Evolutionary conservation across 2,329 filamentous ascomycete genomes (phyloP), one percentile per base, ranked within the genome.

Genomic region (Penicillium sp.): DNA sequence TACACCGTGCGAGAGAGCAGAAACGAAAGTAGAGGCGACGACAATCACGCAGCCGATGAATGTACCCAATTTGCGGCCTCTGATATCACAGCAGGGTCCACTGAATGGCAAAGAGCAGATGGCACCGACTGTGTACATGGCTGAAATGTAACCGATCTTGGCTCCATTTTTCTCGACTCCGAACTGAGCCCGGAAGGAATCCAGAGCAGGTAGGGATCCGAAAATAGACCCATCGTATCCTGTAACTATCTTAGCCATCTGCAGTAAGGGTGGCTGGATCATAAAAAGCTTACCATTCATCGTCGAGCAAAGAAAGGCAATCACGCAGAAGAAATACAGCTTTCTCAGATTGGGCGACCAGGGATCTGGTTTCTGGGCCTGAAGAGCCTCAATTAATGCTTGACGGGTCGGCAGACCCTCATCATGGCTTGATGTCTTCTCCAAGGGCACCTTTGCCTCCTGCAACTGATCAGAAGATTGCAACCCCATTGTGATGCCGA

Each of bases 151-250:
- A 4, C 51, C 46, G 6, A 46, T 53, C 24, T 53, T 50, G 1
- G 46, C 24, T 4, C 51, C 51, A 7, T 31, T 46, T 13, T 46
- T 50, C 38, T 53, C 43, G 16, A 50, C 38, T n/a, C 43, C 46
- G 18, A 53, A 53, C 11, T 53, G 46, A 6, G 40, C 27, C 8
- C 46, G 16, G 38, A 50, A 53, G 13, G 51, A 39, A 5, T 49
- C 38, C 4, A 53, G 24, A 6, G 46, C 51, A 6, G 46, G 43
- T 27, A 53, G 43, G 9, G 46, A 50, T 18, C 51, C 51, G 16
- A 53, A 47, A 11, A 53, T 50, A 31, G 46, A 46, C 7, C 51
- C 51, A 22, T 53, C 51, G 35, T 53, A 53, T 6, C 46, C 51
- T 53, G 27, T 5, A 36, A 31, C 8, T 18, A n/a, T 31, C 18